Base-by-base conservation (phyloP, 495 filamentous ascomycete genomes). In the Daldinia loculata region DNA sequence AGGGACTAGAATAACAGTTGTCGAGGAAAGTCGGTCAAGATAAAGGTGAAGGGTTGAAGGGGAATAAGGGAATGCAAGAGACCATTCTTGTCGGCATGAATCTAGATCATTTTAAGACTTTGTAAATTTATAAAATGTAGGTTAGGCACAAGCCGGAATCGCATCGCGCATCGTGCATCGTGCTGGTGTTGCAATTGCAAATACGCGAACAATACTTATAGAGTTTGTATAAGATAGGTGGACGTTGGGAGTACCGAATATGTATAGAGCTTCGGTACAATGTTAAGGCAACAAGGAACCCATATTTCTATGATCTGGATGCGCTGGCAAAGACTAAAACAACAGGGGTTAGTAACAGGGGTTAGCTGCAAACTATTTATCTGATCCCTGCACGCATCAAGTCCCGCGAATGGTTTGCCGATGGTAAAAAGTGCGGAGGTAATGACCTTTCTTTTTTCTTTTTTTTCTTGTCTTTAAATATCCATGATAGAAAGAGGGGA, bases 21-120 rank as follows among this genome's bases (percentile, higher is more conserved):
- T 60, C 19, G 55, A 39, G 27, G 69, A 72, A 71, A 72, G 69
- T 72, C 69, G 69, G 69, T 72, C 63, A 72, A 67, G 68, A 62
- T 43, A 53, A 32, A 53, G 58, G 61, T 48, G 43, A 48, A 48
- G 19, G 43, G 34, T 14, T 36, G 12, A 48, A 24, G 17, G 43
- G 11, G 43, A 22, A 12, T 24, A 12, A 22, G 11, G 9, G 22
- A 22, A 48, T 48, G 41, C 41, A 48, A 48, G 43, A 48, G 17
- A 48, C 43, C 19, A 22, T 22, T 22, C 19, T 22, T 48, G 43
- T 48, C 43, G 19, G 8, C 11, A 22, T 12, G 17, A 22, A 48
- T 48, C 17, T 48, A 9, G 43, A 12, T 8, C 22, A 11, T 9
- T 48, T 11, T 12, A 8, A 22, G 19, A 45, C 7, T 45, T 45